A percentile compares a stretch with the other conserved stretches of the same genome.
Evolutionary conservation across 495 filamentous ascomycete genomes (phyloP).

Genomic region (Hyaloscypha finlandica): DNA sequence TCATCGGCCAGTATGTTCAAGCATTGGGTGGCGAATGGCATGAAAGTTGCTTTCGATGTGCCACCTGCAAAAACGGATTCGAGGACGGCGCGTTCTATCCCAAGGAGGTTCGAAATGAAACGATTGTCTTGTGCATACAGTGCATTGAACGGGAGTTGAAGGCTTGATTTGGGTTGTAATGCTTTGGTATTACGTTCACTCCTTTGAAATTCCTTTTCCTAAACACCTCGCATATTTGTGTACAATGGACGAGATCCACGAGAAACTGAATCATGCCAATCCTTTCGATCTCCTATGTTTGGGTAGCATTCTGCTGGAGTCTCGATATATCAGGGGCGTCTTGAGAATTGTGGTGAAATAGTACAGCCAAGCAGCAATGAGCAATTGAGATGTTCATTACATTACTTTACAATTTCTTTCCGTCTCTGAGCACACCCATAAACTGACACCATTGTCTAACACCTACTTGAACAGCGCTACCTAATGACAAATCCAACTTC

Average conservation of each 20-base stretch:
- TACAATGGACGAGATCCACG: conserved; percentile 18
- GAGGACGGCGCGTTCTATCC: conserved; percentile 59
- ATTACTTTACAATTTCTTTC: background rate
- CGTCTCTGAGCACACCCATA: no score
- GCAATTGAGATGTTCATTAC: background rate
- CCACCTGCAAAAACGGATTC: conserved; percentile 51
- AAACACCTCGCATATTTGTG: background rate
- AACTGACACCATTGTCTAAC: background rate
- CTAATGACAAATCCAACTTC: background rate
- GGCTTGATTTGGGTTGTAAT: conserved; percentile 27
- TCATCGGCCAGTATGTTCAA: conserved; percentile 82
- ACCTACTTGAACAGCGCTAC: background rate
- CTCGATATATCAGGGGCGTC: background rate
- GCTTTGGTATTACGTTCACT: conserved; percentile 11
- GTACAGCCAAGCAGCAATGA: background rate
- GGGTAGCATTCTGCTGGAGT: conserved; percentile 4
- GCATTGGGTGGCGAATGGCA: conserved; percentile 96
- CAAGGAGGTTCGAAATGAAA: conserved; percentile 42
- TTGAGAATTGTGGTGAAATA: background rate
- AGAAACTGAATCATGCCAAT: conserved; percentile 26
- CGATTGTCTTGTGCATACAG: conserved; percentile 48
- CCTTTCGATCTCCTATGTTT: conserved; percentile 23
- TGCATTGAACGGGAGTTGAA: conserved; percentile 55
- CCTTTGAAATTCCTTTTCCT: conserved; percentile 17
- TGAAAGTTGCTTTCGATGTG: conserved; percentile 84